Evolutionary conservation across 768 basidiomycete genomes (phyloP).

Genomic region (Kwoniella mangroviensis): DNA sequence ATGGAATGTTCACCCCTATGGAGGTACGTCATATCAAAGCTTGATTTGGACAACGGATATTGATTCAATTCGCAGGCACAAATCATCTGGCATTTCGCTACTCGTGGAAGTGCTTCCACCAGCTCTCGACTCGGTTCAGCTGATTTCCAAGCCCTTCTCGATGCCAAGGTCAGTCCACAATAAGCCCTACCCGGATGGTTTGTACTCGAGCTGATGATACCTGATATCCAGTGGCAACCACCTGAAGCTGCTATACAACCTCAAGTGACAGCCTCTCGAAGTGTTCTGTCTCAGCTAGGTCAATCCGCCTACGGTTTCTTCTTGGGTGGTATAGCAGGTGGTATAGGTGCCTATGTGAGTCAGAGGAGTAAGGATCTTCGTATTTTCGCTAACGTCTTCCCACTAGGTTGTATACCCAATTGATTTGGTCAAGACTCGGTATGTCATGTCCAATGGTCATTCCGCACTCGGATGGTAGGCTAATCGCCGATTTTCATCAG

Average conservation of each 20-base stretch:
- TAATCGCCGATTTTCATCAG: conserved; percentile 57
- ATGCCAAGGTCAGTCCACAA: conserved; percentile 64
- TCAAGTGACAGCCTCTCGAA: conserved; percentile 19
- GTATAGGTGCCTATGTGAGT: conserved; percentile 85
- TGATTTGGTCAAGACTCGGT: conserved; percentile 60
- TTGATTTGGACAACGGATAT: background rate
- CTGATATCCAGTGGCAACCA: conserved; percentile 47
- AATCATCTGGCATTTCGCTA: conserved; percentile 97
- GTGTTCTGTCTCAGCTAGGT: conserved; percentile 64
- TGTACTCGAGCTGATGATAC: background rate
- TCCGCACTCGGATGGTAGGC: background rate
- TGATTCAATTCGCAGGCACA: conserved; percentile 53
- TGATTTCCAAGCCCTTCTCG: conserved; percentile 91
- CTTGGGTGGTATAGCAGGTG: conserved; percentile 86
- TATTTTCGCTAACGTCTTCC: background rate
- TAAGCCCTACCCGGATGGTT: background rate
- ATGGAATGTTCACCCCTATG: conserved; percentile 96
- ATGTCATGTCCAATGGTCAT: background rate
- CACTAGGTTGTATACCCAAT: conserved; percentile 78
- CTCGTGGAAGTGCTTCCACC: conserved; percentile 67
- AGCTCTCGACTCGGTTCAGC: conserved; percentile 75
- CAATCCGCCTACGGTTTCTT: conserved; percentile 84
- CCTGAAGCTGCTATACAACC: conserved; percentile 36
- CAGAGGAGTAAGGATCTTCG: background rate
- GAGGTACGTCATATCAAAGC: conserved; percentile 65